These are phyloP conservation scores for Pythium aphanidermatum DNA, from an alignment of 352 stramenopile genomes.

Conservation along the genomic window DNA sequence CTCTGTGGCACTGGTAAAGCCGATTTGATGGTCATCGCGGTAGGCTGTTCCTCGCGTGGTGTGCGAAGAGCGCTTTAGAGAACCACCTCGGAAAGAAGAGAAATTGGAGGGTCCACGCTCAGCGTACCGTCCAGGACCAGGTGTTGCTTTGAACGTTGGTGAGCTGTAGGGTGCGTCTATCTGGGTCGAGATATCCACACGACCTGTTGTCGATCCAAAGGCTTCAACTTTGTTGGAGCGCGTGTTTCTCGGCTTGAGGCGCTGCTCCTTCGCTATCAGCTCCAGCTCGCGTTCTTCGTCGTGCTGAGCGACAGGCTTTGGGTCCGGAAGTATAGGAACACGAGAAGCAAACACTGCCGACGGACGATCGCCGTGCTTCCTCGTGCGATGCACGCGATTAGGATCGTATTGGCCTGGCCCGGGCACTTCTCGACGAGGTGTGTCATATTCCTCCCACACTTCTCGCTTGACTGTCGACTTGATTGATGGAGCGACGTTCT, in stretches of 20 bases:
- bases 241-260: conserved; percentile 21
- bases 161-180: conserved; percentile 49
- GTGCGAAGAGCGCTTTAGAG: not conserved
- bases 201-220: conserved; percentile 65
- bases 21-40: conserved; percentile 39
- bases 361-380: conserved; percentile 18
- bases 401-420: conserved; percentile 59
- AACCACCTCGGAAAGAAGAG: conserved; percentile 1
- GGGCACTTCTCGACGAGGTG: conserved; percentile 35
- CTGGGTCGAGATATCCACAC: conserved; percentile 47
- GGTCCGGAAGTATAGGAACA: conserved; percentile 48
- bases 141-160: conserved; percentile 48
- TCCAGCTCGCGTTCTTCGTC: conserved; percentile 65
- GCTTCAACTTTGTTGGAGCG: conserved; percentile 36
- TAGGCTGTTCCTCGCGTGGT: conserved; percentile 13
- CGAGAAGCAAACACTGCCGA: conserved; percentile 75
- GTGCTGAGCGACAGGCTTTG: conserved; percentile 37
- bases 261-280: conserved; percentile 43
- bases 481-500: conserved; percentile 57
- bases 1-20: conserved; percentile 62
- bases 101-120: conserved; percentile 8
- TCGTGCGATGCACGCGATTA: conserved; percentile 1
- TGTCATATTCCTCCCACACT: conserved; percentile 58
- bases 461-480: conserved; percentile 68
- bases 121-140: conserved; percentile 54